Conservation (phyloP, 345 rosid species). For the Ricinus communis region DNA sequence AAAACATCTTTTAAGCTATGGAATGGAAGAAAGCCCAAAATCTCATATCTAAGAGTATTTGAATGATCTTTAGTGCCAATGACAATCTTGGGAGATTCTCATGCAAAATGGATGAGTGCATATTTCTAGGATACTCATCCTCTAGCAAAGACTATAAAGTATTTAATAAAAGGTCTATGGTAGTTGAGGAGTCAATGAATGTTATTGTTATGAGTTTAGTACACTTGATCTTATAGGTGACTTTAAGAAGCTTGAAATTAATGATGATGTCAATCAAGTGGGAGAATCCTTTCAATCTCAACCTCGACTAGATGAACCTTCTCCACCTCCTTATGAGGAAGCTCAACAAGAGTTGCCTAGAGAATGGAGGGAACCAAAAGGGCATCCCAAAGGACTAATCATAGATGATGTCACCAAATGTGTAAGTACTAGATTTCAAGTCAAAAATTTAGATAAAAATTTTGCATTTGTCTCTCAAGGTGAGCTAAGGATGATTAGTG, state of each 20-base stretch:
- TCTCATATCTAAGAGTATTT: background rate
- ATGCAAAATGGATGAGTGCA: background rate
- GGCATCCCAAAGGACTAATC: background rate
- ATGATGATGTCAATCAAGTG: too few relatives aligned
- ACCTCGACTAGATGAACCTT: too few relatives aligned
- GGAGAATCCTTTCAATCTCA: too few relatives aligned
- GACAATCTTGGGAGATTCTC: background rate
- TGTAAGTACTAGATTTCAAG: background rate
- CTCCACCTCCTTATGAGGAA: too few relatives aligned
- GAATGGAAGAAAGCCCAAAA: background rate
- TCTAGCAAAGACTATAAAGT: background rate
- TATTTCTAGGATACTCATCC: background rate
- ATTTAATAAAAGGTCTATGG: background rate
- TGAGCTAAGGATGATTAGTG: background rate
- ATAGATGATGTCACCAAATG: background rate
- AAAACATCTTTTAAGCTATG: background rate
- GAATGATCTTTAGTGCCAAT: background rate
- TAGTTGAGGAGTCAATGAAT: background rate
- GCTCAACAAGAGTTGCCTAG: too few relatives aligned
- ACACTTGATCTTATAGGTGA: background rate
- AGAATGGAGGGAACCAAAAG: too few relatives aligned
- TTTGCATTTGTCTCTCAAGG: background rate
- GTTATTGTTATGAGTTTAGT: background rate
- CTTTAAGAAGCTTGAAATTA: background rate
- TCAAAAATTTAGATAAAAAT: too few relatives aligned